Percentiles rank a stretch among this genome's conserved stretches.
phyloP scores from a whole-genome alignment of 2,329 filamentous ascomycete species.

The Phymatotrichopsis omnivora region DNA sequence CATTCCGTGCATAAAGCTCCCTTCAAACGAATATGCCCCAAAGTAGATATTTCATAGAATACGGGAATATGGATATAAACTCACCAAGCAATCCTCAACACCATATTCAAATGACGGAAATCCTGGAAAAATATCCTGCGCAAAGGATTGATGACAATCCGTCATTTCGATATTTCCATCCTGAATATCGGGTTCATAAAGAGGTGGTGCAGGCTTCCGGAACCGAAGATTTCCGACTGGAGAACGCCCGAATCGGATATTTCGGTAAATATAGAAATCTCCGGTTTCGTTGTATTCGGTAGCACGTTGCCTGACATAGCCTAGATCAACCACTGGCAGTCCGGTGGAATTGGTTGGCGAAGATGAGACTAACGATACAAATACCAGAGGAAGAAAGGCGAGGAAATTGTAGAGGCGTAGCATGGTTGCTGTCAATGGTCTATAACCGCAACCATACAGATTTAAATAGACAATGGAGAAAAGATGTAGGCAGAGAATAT shows the following conservation, averaged over 20 bases:
- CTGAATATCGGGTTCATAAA: slow-evolving; percentile 32
- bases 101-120: slow-evolving; percentile 13
- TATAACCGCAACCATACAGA: too few species aligned
- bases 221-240: slow-evolving; percentile 38
- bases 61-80: too few species aligned
- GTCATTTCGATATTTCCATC: slow-evolving; percentile 31
- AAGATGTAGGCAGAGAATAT: too few species aligned
- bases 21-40: not conserved
- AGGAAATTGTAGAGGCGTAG: too few species aligned
- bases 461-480: too few species aligned
- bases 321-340: slow-evolving; percentile 34
- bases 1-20: too few species aligned
- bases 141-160: slow-evolving; percentile 31
- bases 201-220: slow-evolving; percentile 37
- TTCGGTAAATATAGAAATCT: slow-evolving; percentile 37
- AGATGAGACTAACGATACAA: too few species aligned
- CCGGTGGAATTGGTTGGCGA: not conserved
- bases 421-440: too few species aligned
- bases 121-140: slow-evolving; percentile 10
- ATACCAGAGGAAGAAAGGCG: too few species aligned
- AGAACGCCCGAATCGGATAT: slow-evolving; percentile 40
- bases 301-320: slow-evolving; percentile 35
- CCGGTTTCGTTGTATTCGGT: slow-evolving; percentile 31
- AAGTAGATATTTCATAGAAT: not conserved
- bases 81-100: slow-evolving; percentile 40